phyloP scores from a whole-genome alignment of 495 filamentous ascomycete genomes.

The Echria macrotheca region DNA sequence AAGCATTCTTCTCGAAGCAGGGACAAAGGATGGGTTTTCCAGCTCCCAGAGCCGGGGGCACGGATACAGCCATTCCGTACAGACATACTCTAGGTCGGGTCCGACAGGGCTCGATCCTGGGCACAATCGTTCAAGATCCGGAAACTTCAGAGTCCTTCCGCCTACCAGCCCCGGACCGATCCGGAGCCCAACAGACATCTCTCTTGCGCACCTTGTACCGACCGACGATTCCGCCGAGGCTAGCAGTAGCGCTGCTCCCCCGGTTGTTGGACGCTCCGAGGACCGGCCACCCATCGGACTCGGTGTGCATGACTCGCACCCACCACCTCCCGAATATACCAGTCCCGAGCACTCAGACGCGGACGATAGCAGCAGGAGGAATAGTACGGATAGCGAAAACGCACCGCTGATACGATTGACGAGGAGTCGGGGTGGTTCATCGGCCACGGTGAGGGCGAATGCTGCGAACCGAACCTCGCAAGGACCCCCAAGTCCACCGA shows the following conservation, averaged over 20 bases:
- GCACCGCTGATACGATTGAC: constrained; percentile 33
- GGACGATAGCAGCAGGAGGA: constrained; percentile 42
- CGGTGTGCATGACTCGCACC: constrained; percentile 29
- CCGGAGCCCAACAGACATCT: constrained; percentile 94
- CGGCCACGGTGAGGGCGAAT: constrained; percentile 35
- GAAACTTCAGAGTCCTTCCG: constrained; percentile 57
- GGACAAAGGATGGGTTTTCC: constrained; percentile 57
- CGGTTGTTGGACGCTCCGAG: constrained; percentile 19
- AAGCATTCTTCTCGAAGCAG: constrained; percentile 87
- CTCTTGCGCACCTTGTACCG: constrained; percentile 69
- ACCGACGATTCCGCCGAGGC: constrained; percentile 74
- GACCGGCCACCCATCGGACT: constrained; percentile 34
- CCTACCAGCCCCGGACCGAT: constrained; percentile 85
- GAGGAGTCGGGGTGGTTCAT: constrained; percentile 38
- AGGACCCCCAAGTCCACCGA: constrained; percentile 41
- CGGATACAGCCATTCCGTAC: constrained; percentile 41
- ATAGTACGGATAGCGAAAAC: constrained; percentile 43
- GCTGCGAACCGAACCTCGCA: constrained; percentile 7
- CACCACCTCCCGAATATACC: constrained; percentile 69
- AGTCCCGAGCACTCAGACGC: constrained; percentile 55
- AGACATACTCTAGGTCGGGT: constrained; percentile 30
- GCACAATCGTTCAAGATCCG: constrained; percentile 51
- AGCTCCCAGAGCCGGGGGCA: constrained; percentile 51
- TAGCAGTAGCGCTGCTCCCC: constrained; percentile 47
- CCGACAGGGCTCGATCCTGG: constrained; percentile 30